Base-by-base conservation (phyloP, 2,329 filamentous ascomycete species). In the Fusarium beomiforme region DNA sequence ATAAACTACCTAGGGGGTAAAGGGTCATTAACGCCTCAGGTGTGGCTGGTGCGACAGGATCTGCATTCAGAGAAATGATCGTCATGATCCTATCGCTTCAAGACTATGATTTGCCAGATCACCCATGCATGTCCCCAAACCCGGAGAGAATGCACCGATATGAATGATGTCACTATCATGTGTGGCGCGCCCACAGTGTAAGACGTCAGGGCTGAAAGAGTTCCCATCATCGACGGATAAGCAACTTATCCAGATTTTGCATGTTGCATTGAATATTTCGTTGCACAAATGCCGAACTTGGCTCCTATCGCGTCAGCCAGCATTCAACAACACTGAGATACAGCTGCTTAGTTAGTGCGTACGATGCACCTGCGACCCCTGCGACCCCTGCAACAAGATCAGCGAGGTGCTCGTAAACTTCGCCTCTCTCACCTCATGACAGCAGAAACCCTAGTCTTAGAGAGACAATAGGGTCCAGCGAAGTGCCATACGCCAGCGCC, bases 151-250 rank as follows among this genome's bases (percentile, higher is more conserved):
- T 29, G 11, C 59, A 31, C 74, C 72, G 66, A 64, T 33, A 21
- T 37, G 34, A 33, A 76, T 76, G 74, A 76, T 75, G 68, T 75
- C 74, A 76, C 29, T 13, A 26, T 41, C 12, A 24, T 26, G 13
- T 75, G 69, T 71, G 71, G 73, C 73, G 69, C 44, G 29, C 57
- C 21, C 24, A 74, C 70, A 70, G 62, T 75, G 59, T 39, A 41
- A 29, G n/a, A 14, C n/a, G 3, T 10, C 42, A 16, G 26, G 19
- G 13, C 11, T 36, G 24, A 13, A 37, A 62, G 63, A 53, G 54
- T 63, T 63, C 29, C 39, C 11, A 31, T 56, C 21, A 21, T 34
- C 14, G 16, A 29, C 31, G 59, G 26, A 46, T 23, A 14, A 34
- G 31, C 36, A 24, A 34, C 47, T 23, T 24, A 24, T 34, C 23